phyloP scores from a whole-genome alignment of 1,284 basidiomycete species.

The Cryptococcus depauperatus region DNA sequence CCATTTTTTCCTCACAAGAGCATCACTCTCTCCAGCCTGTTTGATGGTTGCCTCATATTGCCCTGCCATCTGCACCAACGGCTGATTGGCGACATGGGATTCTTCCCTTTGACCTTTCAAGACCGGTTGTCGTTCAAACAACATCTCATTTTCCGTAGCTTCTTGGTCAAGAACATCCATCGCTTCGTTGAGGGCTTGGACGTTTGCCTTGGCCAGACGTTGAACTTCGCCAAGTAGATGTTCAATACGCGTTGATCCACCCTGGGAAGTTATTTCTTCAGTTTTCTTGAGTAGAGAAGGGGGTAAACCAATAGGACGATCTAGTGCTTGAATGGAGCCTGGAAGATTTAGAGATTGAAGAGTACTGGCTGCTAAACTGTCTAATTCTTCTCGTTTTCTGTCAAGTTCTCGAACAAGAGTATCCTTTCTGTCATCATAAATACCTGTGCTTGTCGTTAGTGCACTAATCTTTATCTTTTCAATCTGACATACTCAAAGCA shows the following conservation, averaged over 20 bases:
- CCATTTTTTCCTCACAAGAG: conserved; percentile 69
- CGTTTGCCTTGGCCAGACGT: conserved; percentile 57
- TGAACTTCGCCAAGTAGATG: conserved; percentile 66
- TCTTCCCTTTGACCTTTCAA: conserved; percentile 49
- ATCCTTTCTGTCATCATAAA: conserved; percentile 77
- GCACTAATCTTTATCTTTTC: background rate
- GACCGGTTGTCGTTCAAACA: conserved; percentile 47
- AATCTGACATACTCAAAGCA: conserved; percentile 63
- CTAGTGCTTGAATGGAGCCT: conserved; percentile 76
- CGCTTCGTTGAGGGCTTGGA: conserved; percentile 64
- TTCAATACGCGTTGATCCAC: conserved; percentile 66
- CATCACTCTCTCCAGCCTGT: conserved; percentile 67
- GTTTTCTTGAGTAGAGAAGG: conserved; percentile 78
- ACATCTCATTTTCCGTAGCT: conserved; percentile 70
- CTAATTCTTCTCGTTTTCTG: conserved; percentile 58
- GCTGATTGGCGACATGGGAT: conserved; percentile 70
- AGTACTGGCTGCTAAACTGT: conserved; percentile 56
- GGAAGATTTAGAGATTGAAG: conserved; percentile 72
- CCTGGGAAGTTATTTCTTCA: conserved; percentile 70
- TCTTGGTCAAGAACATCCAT: conserved; percentile 83
- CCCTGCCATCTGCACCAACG: conserved; percentile 61
- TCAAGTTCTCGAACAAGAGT: conserved; percentile 62
- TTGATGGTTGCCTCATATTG: conserved; percentile 65
- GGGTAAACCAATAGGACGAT: conserved; percentile 77
- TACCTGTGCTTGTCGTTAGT: conserved; percentile 50